Evolutionary conservation across 331 rosid genomes (phyloP).

Genomic region (Cydonia oblonga): DNA sequence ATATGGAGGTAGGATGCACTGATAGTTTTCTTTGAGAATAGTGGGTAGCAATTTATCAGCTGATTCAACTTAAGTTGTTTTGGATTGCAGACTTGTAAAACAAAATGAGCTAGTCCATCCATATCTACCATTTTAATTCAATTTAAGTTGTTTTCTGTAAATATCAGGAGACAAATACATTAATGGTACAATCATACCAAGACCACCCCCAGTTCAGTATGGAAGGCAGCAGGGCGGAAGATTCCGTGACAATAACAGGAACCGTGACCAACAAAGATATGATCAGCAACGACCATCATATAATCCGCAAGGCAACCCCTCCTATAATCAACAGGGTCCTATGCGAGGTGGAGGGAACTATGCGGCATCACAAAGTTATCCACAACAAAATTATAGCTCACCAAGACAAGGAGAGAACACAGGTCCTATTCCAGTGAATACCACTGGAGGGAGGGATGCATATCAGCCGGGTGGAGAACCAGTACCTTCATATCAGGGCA

Average conservation of each 20-base stretch:
- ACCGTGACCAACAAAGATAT: slow-evolving; percentile 29
- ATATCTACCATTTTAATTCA: background rate
- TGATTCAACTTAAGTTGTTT: background rate
- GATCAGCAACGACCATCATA: slow-evolving; percentile 29
- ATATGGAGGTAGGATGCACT: slow-evolving; percentile 52
- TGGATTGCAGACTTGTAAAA: background rate
- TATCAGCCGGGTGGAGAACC: slow-evolving; percentile 25
- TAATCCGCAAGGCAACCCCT: slow-evolving; percentile 34
- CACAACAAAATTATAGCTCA: slow-evolving; percentile 22
- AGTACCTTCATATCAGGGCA: slow-evolving; percentile 26
- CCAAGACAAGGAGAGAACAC: slow-evolving; percentile 45
- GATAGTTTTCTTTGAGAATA: background rate
- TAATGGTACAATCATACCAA: slow-evolving; percentile 65
- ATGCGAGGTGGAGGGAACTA: slow-evolving; percentile 47
- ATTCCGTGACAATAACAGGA: slow-evolving; percentile 33
- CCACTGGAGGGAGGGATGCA: slow-evolving; percentile 26
- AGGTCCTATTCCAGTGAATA: slow-evolving; percentile 24
- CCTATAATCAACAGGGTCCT: slow-evolving; percentile 30
- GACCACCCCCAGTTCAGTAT: slow-evolving; percentile 79
- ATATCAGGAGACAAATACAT: slow-evolving; percentile 75
- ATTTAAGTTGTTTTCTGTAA: slow-evolving; percentile 2
- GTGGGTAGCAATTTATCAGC: background rate
- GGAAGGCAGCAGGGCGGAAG: slow-evolving; percentile 45
- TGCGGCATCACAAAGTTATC: slow-evolving; percentile 34
- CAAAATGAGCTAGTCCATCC: background rate